These are phyloP conservation scores for Neofusicoccum parvum DNA, from an alignment of 2,329 filamentous ascomycete species.

Conservation along the genomic window DNA sequence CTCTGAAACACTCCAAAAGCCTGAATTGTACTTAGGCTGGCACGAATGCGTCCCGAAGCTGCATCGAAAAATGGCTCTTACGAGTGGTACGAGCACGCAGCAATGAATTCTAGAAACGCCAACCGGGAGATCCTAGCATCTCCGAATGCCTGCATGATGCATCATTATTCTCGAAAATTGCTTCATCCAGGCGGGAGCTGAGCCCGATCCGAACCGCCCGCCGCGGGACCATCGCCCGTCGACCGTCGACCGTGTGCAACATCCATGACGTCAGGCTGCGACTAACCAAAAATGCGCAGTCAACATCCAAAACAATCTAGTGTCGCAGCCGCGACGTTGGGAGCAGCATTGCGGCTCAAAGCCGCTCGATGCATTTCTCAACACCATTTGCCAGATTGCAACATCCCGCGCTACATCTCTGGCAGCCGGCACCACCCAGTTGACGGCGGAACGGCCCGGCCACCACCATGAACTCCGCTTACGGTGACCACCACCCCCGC, in stretches of 20 bases:
- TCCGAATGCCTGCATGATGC: too few species aligned
- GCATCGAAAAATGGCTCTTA: too few species aligned
- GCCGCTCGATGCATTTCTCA: not conserved
- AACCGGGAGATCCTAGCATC: too few species aligned
- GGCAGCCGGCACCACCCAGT: not conserved
- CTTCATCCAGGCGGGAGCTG: not conserved
- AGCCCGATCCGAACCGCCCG: not conserved
- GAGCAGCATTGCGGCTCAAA: constrained; percentile 4
- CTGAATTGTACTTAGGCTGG: too few species aligned
- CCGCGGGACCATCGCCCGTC: not conserved
- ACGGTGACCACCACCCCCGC: not conserved
- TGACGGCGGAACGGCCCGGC: not conserved
- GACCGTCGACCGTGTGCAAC: not conserved
- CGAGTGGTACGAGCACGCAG: too few species aligned
- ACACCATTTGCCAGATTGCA: not conserved
- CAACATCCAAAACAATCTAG: constrained; percentile 17
- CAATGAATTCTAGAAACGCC: too few species aligned
- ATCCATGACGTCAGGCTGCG: constrained; percentile 6
- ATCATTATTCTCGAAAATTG: not conserved
- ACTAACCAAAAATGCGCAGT: constrained; percentile 15
- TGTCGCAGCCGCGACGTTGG: not conserved
- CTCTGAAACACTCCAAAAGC: too few species aligned
- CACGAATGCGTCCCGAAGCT: too few species aligned
- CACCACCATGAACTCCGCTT: constrained; percentile 6
- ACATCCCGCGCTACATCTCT: not conserved